A percentile compares a stretch with the other conserved stretches of the same genome.
These are phyloP conservation scores for Wickerhamiella spandovensis DNA, from an alignment of 805 yeast species.

Conservation along the genomic window DNA sequence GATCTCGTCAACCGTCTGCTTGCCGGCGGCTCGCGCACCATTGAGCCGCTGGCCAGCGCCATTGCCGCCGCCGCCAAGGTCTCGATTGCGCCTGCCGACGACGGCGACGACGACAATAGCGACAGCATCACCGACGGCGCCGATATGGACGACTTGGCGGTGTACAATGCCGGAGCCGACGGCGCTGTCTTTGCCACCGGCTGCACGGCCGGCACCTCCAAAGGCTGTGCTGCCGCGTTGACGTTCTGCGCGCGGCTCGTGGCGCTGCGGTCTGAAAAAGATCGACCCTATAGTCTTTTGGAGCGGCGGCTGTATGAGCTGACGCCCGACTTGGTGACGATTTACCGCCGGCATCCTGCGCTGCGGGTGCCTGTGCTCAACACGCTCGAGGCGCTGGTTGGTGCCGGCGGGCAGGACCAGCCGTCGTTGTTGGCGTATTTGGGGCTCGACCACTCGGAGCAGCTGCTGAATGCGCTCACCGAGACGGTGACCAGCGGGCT, in stretches of 20 bases:
- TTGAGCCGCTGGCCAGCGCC: conserved; percentile 38
- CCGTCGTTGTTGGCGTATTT: conserved; percentile 77
- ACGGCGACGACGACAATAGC: not conserved
- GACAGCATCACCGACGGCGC: not conserved
- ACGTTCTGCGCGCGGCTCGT: conserved; percentile 41
- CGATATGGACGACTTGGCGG: not conserved
- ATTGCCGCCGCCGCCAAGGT: conserved; percentile 22
- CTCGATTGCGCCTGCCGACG: not conserved
- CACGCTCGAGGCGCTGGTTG: conserved; percentile 33
- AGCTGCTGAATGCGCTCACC: conserved; percentile 46
- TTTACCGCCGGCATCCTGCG: conserved; percentile 38
- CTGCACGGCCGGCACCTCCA: conserved; percentile 20
- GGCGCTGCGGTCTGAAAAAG: conserved; percentile 39
- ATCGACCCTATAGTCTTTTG: conserved; percentile 44
- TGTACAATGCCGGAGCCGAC: not conserved
- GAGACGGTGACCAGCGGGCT: conserved; percentile 42
- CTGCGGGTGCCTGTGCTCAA: conserved; percentile 41
- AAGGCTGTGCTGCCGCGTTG: conserved; percentile 35
- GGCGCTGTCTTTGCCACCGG: not conserved
- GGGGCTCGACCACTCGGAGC: conserved; percentile 48
- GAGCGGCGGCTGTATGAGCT: conserved; percentile 47
- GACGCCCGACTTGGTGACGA: conserved; percentile 42
- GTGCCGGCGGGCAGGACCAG: conserved; percentile 29
- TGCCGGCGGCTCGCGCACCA: conserved; percentile 36
- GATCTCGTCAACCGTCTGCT: conserved; percentile 45